Percentiles rank a stretch among this genome's conserved stretches.
Conservation (phyloP, 345 rosid species). For the Arabidopsis thaliana region TAIR10.1 NC_003070.9:172501-173000, state of each 20-base stretch:
- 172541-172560: conserved; percentile 50
- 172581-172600: neutral
- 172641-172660: conserved; percentile 72
- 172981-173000: conserved; percentile 40
- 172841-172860: neutral
- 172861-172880: neutral
- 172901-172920: conserved; percentile 27
- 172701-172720: conserved; percentile 59
- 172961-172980: conserved; percentile 14
- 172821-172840: conserved; percentile 36
- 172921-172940: conserved; percentile 7
- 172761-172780: conserved; percentile 61
- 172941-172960: conserved; percentile 29
- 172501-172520: conserved; percentile 87
- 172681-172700: conserved; percentile 72
- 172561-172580: neutral
- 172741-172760: conserved; percentile 69
- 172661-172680: conserved; percentile 65
- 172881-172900: conserved; percentile 13
- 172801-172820: conserved; percentile 62
- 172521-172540: conserved; percentile 77
- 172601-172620: conserved; percentile 33
- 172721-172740: conserved; percentile 62
- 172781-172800: conserved; percentile 62
- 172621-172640: conserved; percentile 67